Percentiles rank a stretch among this genome's conserved stretches.
Conservation (phyloP, 805 yeast genomes). For the Saccharomycopsis olivae region DNA sequence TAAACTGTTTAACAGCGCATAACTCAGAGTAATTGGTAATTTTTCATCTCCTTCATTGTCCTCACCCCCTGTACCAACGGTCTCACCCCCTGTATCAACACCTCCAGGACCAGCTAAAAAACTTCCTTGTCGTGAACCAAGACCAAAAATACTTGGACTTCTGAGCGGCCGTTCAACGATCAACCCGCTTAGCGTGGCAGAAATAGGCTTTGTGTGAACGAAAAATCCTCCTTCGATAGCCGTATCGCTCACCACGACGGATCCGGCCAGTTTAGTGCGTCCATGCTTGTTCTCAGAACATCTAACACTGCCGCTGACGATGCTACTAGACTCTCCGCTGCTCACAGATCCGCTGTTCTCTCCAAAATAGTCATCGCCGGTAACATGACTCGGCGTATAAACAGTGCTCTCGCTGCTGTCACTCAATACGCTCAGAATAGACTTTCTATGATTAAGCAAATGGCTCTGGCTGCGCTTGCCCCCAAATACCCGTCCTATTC, state of each 20-base stretch:
- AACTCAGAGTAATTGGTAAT: conserved; percentile 55
- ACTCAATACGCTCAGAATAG: too few relatives aligned
- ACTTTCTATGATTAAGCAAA: too few relatives aligned
- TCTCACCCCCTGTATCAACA: conserved; percentile 3
- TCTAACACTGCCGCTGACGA: too few relatives aligned
- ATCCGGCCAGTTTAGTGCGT: too few relatives aligned
- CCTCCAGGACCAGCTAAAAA: neutral
- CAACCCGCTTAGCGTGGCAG: conserved; percentile 22
- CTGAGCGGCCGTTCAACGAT: conserved; percentile 19
- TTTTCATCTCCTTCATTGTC: conserved; percentile 41
- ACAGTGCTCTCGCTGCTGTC: too few relatives aligned
- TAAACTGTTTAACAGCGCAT: conserved; percentile 67
- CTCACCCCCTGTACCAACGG: conserved; percentile 1
- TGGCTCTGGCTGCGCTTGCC: too few relatives aligned
- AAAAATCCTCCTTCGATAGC: conserved; percentile 26
- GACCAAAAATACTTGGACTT: neutral
- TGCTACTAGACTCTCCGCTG: too few relatives aligned
- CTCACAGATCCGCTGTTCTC: too few relatives aligned
- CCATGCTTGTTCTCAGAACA: too few relatives aligned
- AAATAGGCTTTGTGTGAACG: conserved; percentile 21
- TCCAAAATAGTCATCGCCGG: too few relatives aligned
- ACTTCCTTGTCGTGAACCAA: conserved; percentile 7
- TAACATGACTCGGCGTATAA: too few relatives aligned
- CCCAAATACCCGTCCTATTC: too few relatives aligned
- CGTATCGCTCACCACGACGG: conserved; percentile 20